Evolutionary conservation across 2,329 filamentous ascomycete genomes (phyloP).

Genomic region (Alternaria burnsii): DNA sequence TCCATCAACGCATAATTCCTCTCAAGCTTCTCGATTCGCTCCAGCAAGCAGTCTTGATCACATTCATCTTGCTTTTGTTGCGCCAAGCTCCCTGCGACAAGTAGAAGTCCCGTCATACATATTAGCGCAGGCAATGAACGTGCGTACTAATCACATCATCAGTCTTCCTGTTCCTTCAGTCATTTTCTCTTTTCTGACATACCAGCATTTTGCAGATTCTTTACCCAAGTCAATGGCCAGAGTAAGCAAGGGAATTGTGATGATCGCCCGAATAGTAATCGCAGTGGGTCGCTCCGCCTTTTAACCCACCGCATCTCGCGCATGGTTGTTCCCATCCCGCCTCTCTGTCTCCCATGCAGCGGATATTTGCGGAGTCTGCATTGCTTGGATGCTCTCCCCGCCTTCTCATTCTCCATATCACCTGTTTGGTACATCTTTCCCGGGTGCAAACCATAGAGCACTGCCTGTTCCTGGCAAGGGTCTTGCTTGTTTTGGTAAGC

Average conservation of each 20-base stretch:
- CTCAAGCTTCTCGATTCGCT: not conserved
- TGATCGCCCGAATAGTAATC: not conserved
- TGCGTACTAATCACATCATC: not conserved
- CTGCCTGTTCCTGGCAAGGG: not conserved
- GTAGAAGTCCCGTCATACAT: not conserved
- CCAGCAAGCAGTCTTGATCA: not conserved
- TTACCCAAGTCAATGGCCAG: not conserved
- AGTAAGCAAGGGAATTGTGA: not conserved
- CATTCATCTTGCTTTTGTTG: not conserved
- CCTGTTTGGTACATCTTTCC: not conserved
- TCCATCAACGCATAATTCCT: not conserved
- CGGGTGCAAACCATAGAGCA: not conserved
- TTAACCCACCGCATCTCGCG: not conserved
- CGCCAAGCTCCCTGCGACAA: not conserved
- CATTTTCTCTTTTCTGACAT: not conserved
- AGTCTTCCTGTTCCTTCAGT: not conserved
- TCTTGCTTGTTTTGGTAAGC: not conserved
- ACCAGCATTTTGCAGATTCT: not conserved
- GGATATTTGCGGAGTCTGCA: not conserved
- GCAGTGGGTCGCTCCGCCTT: not conserved
- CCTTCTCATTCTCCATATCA: not conserved
- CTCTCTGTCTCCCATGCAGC: not conserved
- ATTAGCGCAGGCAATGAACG: not conserved
- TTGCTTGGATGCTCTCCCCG: not conserved
- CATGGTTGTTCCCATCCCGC: not conserved